Conservation (phyloP, 805 yeast species). For the Metschnikowia amazonensis region DNA sequence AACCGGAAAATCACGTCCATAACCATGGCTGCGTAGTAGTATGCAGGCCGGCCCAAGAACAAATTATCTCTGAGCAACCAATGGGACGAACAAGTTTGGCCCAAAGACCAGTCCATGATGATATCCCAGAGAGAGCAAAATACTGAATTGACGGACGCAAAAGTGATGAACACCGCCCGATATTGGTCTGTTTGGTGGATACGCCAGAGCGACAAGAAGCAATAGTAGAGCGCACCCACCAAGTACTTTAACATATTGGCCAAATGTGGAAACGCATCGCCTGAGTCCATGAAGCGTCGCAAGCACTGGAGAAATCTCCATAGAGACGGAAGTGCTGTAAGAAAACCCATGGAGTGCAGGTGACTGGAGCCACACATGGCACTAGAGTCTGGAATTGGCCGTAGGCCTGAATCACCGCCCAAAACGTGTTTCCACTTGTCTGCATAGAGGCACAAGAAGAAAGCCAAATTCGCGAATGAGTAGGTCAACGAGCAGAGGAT, state of each 20-base stretch:
- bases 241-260: constrained; percentile 82
- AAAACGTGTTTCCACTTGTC: constrained; percentile 61
- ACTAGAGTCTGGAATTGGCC: constrained; percentile 10
- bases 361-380: constrained; percentile 69
- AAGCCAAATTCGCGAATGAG: constrained; percentile 77
- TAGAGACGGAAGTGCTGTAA: constrained; percentile 78
- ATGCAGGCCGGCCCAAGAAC: constrained; percentile 51
- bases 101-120: constrained; percentile 92
- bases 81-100: constrained; percentile 60
- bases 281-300: constrained; percentile 88
- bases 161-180: constrained; percentile 60
- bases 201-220: constrained; percentile 73
- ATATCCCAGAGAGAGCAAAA: constrained; percentile 82
- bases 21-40: constrained; percentile 73
- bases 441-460: constrained; percentile 80
- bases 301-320: constrained; percentile 91
- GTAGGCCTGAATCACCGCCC: constrained; percentile 27
- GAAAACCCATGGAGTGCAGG: constrained; percentile 77
- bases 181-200: constrained; percentile 43
- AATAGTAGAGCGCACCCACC: constrained; percentile 63
- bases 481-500: constrained; percentile 85
- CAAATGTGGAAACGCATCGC: constrained; percentile 94
- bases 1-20: constrained; percentile 72
- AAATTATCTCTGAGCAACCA: constrained; percentile 66
- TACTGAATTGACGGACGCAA: constrained; percentile 71